Conservation (phyloP, 345 rosid species). For the Excoecaria agallocha region DNA sequence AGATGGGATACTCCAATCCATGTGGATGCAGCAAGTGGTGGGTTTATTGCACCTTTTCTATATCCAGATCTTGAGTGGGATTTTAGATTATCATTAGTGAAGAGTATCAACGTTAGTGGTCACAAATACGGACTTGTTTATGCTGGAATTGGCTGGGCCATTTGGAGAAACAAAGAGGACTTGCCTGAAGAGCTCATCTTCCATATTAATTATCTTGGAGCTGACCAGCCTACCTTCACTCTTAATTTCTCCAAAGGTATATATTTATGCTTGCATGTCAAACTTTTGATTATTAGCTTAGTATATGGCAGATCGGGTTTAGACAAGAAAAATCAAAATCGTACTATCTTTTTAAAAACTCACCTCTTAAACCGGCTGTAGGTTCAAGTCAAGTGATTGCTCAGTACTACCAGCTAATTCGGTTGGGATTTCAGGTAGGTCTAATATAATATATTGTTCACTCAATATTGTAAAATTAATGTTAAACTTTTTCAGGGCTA, state of each 20-base stretch:
- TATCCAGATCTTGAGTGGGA: constrained; percentile 31
- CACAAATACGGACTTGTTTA: constrained; percentile 33
- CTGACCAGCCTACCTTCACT: constrained; percentile 36
- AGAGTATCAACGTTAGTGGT: constrained; percentile 30
- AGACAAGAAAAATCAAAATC: too few relatives aligned
- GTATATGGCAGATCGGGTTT: too few relatives aligned
- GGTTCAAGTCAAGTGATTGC: constrained; percentile 32
- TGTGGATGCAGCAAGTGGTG: constrained; percentile 36
- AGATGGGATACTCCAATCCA: constrained; percentile 33
- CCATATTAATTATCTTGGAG: constrained; percentile 33
- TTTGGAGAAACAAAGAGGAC: constrained; percentile 34
- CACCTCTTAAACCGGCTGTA: background rate
- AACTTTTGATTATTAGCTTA: too few relatives aligned
- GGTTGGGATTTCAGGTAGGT: constrained; percentile 21
- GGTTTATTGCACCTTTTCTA: constrained; percentile 30
- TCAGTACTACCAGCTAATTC: constrained; percentile 26
- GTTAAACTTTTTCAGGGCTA: constrained; percentile 12
- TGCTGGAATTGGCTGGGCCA: constrained; percentile 30
- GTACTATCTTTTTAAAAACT: background rate
- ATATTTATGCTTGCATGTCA: too few relatives aligned
- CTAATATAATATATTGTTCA: too few relatives aligned
- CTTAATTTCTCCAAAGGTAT: constrained; percentile 32
- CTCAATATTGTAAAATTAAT: background rate
- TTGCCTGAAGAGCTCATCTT: constrained; percentile 35
- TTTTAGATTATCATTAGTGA: constrained; percentile 29